phyloP scores from a whole-genome alignment of 1,284 basidiomycete species.

The Fomitiporia mediterranea region DNA sequence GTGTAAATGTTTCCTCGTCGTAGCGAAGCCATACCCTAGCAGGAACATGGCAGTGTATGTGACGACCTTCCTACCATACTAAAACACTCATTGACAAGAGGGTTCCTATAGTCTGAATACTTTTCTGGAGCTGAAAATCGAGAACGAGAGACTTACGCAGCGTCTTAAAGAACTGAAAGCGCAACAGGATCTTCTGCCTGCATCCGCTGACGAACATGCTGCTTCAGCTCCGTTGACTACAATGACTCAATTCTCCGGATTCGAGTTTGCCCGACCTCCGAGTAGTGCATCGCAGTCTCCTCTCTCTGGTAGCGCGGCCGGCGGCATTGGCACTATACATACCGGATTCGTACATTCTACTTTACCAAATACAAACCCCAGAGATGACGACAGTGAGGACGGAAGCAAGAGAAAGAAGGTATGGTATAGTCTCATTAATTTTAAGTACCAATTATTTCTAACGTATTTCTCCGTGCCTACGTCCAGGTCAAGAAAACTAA shows the following conservation, averaged over 20 bases:
- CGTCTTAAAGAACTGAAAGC: conserved; percentile 26
- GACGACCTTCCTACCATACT: too few species aligned
- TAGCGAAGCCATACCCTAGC: conserved; percentile 74
- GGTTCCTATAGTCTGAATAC: conserved; percentile 57
- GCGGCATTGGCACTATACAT: neutral
- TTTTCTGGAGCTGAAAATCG: conserved; percentile 72
- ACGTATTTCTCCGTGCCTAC: neutral
- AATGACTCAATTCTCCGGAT: neutral
- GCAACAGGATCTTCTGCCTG: neutral
- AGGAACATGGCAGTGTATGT: conserved; percentile 66
- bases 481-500: conserved; percentile 42
- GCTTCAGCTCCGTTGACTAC: neutral
- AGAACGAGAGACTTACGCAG: conserved; percentile 66
- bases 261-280: neutral
- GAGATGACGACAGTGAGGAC: conserved; percentile 15
- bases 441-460: neutral
- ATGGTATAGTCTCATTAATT: neutral
- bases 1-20: conserved; percentile 60
- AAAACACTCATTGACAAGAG: too few species aligned
- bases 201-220: neutral
- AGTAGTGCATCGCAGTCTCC: neutral
- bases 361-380: neutral
- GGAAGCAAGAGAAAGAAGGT: conserved; percentile 16
- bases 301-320: conserved; percentile 1
- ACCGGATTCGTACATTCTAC: conserved; percentile 3